phyloP scores from a whole-genome alignment of 2,329 filamentous ascomycete species.

The Lachnellula hyalina region DNA sequence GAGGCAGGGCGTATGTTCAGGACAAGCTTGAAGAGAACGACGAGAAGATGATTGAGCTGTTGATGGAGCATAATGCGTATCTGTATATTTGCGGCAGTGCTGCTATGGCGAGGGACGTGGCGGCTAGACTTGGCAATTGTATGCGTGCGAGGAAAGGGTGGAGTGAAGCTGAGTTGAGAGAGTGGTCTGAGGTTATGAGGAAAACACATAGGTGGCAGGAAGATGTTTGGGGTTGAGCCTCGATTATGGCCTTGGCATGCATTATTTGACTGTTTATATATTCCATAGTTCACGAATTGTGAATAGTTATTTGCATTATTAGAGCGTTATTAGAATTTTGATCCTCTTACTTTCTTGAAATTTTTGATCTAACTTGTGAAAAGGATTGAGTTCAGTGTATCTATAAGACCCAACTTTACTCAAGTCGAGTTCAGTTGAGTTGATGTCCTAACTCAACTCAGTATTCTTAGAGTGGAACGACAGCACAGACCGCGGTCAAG shows the following conservation, averaged over 20 bases:
- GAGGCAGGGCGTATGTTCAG: slow-evolving; percentile 32
- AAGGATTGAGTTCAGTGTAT: too few relatives aligned
- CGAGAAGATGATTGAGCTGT: slow-evolving; percentile 20
- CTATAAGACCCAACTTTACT: too few relatives aligned
- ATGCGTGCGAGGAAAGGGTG: slow-evolving; percentile 34
- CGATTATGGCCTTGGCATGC: neutral
- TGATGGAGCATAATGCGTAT: slow-evolving; percentile 32
- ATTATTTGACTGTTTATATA: too few relatives aligned
- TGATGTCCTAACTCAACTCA: too few relatives aligned
- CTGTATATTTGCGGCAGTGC: slow-evolving; percentile 40
- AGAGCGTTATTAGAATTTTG: too few relatives aligned
- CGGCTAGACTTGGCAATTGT: slow-evolving; percentile 34
- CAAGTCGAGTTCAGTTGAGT: too few relatives aligned
- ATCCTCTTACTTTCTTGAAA: too few relatives aligned
- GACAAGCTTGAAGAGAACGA: slow-evolving; percentile 33
- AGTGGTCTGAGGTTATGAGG: slow-evolving; percentile 44
- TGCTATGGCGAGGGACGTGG: slow-evolving; percentile 40
- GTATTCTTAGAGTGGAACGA: too few relatives aligned
- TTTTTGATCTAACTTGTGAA: too few relatives aligned
- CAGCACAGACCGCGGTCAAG: too few relatives aligned
- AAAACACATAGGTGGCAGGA: slow-evolving; percentile 47
- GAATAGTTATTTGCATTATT: too few relatives aligned
- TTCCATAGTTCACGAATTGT: too few relatives aligned
- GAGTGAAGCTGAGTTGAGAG: slow-evolving; percentile 36
- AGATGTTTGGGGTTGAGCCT: slow-evolving; percentile 44